Evolutionary conservation across 1,284 basidiomycete species (phyloP).

Genomic region (Sphagnurus paluster): DNA sequence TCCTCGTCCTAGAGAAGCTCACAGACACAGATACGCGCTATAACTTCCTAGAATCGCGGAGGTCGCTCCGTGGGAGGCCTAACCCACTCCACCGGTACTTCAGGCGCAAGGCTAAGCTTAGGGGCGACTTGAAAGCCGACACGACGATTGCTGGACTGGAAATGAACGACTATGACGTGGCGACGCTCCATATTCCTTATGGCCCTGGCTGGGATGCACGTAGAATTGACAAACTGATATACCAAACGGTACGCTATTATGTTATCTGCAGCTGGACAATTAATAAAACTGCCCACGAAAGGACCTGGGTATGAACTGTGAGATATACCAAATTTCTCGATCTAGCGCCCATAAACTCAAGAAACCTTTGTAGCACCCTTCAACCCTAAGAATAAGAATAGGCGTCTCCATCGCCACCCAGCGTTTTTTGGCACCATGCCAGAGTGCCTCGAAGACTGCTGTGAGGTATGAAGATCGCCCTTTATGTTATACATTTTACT

Average conservation of each 20-base stretch:
- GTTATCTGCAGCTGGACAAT: not conserved
- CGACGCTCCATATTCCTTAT: slow-evolving; percentile 59
- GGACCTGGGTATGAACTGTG: slow-evolving; percentile 57
- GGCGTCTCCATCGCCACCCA: slow-evolving; percentile 58
- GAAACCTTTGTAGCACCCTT: slow-evolving; percentile 44
- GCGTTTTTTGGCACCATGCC: slow-evolving; percentile 60
- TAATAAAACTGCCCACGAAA: not conserved
- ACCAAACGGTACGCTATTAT: slow-evolving; percentile 43
- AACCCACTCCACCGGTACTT: slow-evolving; percentile 27
- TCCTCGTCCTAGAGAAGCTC: slow-evolving; percentile 59
- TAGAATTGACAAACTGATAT: slow-evolving; percentile 57
- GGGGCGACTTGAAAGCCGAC: slow-evolving; percentile 53
- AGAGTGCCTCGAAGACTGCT: slow-evolving; percentile 60
- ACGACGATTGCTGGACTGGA: slow-evolving; percentile 43
- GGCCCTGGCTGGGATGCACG: slow-evolving; percentile 61
- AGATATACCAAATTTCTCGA: slow-evolving; percentile 10
- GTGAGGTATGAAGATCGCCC: slow-evolving; percentile 39
- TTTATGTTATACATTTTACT: not conserved
- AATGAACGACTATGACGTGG: slow-evolving; percentile 61
- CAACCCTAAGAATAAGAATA: slow-evolving; percentile 60
- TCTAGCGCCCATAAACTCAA: not conserved
- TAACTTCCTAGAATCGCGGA: slow-evolving; percentile 44
- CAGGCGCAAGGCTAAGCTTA: slow-evolving; percentile 37
- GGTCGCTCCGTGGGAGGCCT: slow-evolving; percentile 49
- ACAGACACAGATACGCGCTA: slow-evolving; percentile 40